phyloP scores from a whole-genome alignment of 768 basidiomycete species.

The Ramaria sp. region DNA sequence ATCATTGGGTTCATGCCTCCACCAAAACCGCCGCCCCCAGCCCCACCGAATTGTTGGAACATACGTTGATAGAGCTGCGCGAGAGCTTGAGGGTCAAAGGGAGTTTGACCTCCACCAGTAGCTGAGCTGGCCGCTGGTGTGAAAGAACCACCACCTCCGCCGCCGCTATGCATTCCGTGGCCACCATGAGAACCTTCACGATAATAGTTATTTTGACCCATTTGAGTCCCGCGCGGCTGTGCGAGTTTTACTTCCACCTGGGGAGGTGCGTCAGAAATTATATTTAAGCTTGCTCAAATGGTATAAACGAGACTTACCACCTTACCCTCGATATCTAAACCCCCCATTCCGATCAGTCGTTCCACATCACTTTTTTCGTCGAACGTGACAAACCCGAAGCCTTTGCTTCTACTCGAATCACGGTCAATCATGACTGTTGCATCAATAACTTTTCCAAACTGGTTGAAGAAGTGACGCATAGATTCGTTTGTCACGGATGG shows the following conservation, averaged over 20 bases:
- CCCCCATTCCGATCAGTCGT: conserved; percentile 78
- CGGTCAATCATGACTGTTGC: conserved; percentile 98
- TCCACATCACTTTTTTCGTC: conserved; percentile 80
- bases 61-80: conserved; percentile 91
- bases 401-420: conserved; percentile 88
- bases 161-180: conserved; percentile 18
- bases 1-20: conserved; percentile 39
- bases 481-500: conserved; percentile 88
- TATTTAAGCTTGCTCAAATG: not conserved
- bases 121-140: conserved; percentile 26
- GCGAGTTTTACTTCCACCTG: conserved; percentile 98
- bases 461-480: conserved; percentile 86
- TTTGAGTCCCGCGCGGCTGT: conserved; percentile 53
- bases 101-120: conserved; percentile 22
- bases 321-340: conserved; percentile 91
- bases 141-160: conserved; percentile 22
- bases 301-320: conserved; percentile 42
- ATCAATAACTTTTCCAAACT: conserved; percentile 93
- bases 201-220: conserved; percentile 32
- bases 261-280: not conserved
- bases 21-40: conserved; percentile 25
- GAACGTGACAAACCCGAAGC: conserved; percentile 96
- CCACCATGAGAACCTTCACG: conserved; percentile 55
- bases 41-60: conserved; percentile 72
- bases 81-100: conserved; percentile 89